Evolutionary conservation across 2,329 filamentous ascomycete genomes (phyloP), one percentile per base, ranked within the genome.

Genomic region (Colletotrichum incanum): DNA sequence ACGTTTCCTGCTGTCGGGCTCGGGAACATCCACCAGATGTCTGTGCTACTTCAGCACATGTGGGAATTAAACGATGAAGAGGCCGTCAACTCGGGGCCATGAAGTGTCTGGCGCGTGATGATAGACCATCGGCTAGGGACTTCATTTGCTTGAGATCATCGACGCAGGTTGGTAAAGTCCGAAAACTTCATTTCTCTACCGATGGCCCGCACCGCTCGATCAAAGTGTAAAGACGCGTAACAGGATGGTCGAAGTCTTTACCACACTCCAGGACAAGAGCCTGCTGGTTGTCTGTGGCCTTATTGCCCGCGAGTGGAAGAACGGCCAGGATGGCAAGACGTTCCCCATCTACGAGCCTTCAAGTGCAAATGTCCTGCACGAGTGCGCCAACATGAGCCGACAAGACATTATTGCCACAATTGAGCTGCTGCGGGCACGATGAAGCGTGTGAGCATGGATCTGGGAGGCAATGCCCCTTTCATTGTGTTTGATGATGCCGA

Each of bases 401-500:
- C 55, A 71, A 39, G 67, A 67, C 49, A 67, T 62, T 20, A 3
- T 71, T 34, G 77, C 78, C 8, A 84, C 85, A n/a, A 80, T 84
- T 37, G 81, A 84, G 89, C 90, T 2, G 85, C 92, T 11, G 20
- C 14, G 0, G 87, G 88, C 14, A 93, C 91, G 0, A 81, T 94
- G 58, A 94, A 94, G 86, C 94, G 94, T 80, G 86, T 94, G 1
- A 92, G 90, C 0, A 93, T 93, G 78, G 92, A 94, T 78, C 87
- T 94, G 6, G 92, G 92, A 41, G 92, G 92, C 28, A 94, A 94
- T 78, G 91, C 92, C 0, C 92, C 92, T 1, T 93, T 94, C 80
- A 93, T 94, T 72, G 91, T 94, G 47, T 94, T 94, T 76, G 92
- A 94, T 75, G 92, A 94, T 76, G 89, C 92, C 20, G 90, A 94